These are phyloP conservation scores for Fusarium veterinarium DNA, from an alignment of 2,329 filamentous ascomycete species.

Conservation along the genomic window DNA sequence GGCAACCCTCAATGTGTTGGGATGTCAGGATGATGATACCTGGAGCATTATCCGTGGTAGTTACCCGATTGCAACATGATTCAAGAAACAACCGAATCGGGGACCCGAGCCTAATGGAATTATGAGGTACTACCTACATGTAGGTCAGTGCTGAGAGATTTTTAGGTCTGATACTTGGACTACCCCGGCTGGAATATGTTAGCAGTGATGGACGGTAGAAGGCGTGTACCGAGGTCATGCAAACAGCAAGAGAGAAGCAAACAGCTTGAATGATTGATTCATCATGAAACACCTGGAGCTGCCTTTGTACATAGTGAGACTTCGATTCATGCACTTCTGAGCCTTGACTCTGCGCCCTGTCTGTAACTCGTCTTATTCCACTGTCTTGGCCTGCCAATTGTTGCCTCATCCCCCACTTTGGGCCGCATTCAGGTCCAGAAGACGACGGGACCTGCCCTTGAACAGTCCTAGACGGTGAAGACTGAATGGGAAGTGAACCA, in stretches of 20 bases:
- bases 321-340: slow-evolving; percentile 16
- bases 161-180: background rate
- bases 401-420: slow-evolving; percentile 40
- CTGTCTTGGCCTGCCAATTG: slow-evolving; percentile 28
- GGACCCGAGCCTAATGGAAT: background rate
- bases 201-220: slow-evolving; percentile 14
- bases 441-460: background rate
- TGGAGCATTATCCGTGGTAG: background rate
- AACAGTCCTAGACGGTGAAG: background rate
- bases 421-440: slow-evolving; percentile 34
- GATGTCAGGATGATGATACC: background rate
- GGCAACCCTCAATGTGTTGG: slow-evolving; percentile 7
- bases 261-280: slow-evolving; percentile 12
- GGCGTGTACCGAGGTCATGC: slow-evolving; percentile 4
- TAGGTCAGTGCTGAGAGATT: background rate
- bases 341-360: slow-evolving; percentile 2
- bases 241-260: slow-evolving; percentile 15
- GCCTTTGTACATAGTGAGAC: slow-evolving; percentile 1
- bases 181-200: background rate
- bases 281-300: slow-evolving; percentile 33
- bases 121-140: background rate
- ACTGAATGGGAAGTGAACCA: background rate
- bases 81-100: slow-evolving; percentile 9
- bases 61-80: slow-evolving; percentile 18
- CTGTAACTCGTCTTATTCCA: slow-evolving; percentile 24